Conservation (phyloP, 345 rosid species). For the Heritiera littoralis region DNA sequence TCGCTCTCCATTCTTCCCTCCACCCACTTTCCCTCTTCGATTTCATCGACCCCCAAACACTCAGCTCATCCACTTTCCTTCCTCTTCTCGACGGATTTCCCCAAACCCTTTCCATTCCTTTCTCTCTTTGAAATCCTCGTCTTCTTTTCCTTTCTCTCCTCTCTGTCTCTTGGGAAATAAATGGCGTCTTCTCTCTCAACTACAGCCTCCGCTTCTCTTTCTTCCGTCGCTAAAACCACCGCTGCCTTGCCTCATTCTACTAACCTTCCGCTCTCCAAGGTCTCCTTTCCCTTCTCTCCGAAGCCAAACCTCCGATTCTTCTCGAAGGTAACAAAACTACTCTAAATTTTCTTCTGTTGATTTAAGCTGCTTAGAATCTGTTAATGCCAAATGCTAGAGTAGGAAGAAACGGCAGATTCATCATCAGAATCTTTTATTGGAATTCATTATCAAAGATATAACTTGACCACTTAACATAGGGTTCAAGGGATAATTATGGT, state of each 20-base stretch:
- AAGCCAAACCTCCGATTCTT: constrained; percentile 46
- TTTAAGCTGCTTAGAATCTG: not conserved
- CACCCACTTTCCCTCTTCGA: constrained; percentile 27
- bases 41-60: constrained; percentile 39
- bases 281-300: constrained; percentile 50
- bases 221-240: constrained; percentile 36
- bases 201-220: constrained; percentile 42
- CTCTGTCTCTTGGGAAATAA: constrained; percentile 15
- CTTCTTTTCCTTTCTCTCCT: not conserved
- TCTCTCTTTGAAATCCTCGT: not conserved
- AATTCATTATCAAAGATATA: no score
- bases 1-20: not conserved
- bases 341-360: not conserved
- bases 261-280: constrained; percentile 27
- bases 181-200: constrained; percentile 53
- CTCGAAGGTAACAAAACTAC: constrained; percentile 42
- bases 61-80: not conserved
- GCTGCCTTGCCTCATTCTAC: constrained; percentile 29
- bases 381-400: not conserved
- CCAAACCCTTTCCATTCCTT: not conserved
- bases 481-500: no score
- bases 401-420: not conserved
- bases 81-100: constrained; percentile 12
- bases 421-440: not conserved
- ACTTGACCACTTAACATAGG: no score